Percentiles rank a stretch among this genome's conserved stretches.
phyloP scores from a whole-genome alignment of 1,139 yeast genomes.

The Debaryomycetaceae sp. region DNA sequence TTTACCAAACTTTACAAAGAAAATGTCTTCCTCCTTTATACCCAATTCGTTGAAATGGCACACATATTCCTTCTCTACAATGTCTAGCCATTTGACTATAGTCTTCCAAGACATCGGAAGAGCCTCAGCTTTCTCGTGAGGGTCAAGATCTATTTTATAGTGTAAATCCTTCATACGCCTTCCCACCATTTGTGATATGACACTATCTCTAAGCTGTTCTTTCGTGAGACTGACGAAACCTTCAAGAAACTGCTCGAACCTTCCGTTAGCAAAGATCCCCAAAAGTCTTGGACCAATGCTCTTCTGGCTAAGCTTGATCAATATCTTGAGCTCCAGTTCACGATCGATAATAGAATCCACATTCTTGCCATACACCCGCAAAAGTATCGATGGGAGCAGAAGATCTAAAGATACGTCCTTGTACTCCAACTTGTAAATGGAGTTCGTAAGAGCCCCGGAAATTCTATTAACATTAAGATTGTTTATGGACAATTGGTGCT shows the following conservation, averaged over 20 bases:
- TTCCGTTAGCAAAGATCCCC: constrained; percentile 87
- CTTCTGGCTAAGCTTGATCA: constrained; percentile 69
- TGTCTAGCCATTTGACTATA: constrained; percentile 66
- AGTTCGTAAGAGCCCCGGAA: constrained; percentile 90
- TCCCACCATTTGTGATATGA: constrained; percentile 80
- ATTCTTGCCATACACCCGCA: constrained; percentile 89
- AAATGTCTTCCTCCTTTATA: constrained; percentile 36
- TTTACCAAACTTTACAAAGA: constrained; percentile 45
- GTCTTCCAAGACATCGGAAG: constrained; percentile 66
- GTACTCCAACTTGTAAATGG: constrained; percentile 67
- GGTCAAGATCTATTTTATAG: constrained; percentile 64
- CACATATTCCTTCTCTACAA: constrained; percentile 44
- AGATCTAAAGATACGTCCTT: constrained; percentile 22
- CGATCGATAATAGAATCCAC: constrained; percentile 86
- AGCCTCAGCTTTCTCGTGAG: constrained; percentile 48
- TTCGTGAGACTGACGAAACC: constrained; percentile 74
- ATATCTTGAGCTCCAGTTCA: constrained; percentile 67
- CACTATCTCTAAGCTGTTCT: constrained; percentile 69
- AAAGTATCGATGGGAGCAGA: constrained; percentile 47
- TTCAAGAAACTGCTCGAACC: constrained; percentile 86
- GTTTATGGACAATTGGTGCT: constrained; percentile 37
- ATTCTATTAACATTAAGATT: constrained; percentile 56
- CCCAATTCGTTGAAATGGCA: constrained; percentile 24
- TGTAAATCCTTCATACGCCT: constrained; percentile 96
- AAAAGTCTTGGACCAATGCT: constrained; percentile 84